Percentiles rank a stretch among this genome's conserved stretches.
Evolutionary conservation across 345 rosid species (phyloP).

Genomic region (Gossypium ekmanianum): DNA sequence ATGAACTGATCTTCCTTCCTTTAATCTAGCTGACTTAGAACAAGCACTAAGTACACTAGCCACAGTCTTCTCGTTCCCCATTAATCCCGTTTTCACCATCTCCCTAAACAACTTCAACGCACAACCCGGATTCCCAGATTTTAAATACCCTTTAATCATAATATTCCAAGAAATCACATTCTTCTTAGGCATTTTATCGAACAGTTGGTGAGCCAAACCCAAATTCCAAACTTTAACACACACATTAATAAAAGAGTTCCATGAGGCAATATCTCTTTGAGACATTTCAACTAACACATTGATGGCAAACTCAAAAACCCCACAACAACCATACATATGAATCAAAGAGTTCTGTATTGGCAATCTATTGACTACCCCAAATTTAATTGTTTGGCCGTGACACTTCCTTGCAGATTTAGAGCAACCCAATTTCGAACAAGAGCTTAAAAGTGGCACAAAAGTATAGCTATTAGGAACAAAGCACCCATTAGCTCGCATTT

Average conservation of each 20-base stretch:
- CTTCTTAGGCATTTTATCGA: conserved; percentile 44
- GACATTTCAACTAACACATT: conserved; percentile 53
- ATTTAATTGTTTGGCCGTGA: conserved; percentile 55
- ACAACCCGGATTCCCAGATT: conserved; percentile 48
- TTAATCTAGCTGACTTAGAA: conserved; percentile 56
- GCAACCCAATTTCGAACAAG: conserved; percentile 40
- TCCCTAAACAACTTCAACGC: conserved; percentile 55
- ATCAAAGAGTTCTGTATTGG: conserved; percentile 56
- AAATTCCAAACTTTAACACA: conserved; percentile 28
- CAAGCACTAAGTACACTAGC: conserved; percentile 48
- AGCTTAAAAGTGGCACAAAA: conserved; percentile 48
- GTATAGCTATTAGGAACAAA: conserved; percentile 56
- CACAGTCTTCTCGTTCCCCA: conserved; percentile 40
- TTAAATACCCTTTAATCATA: conserved; percentile 51
- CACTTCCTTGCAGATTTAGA: conserved; percentile 42
- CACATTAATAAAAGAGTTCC: conserved; percentile 45
- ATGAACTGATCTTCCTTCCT: conserved; percentile 72
- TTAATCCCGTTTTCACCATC: conserved; percentile 41
- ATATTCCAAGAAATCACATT: conserved; percentile 58
- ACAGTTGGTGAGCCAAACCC: conserved; percentile 41
- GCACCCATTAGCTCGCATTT: conserved; percentile 37
- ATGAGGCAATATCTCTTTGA: conserved; percentile 43
- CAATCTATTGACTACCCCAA: conserved; percentile 44
- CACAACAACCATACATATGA: conserved; percentile 41
- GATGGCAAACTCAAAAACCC: conserved; percentile 32